These are phyloP conservation scores for Berkeleyomyces rouxiae DNA, from an alignment of 2,329 filamentous ascomycete species.

Conservation along the genomic window DNA sequence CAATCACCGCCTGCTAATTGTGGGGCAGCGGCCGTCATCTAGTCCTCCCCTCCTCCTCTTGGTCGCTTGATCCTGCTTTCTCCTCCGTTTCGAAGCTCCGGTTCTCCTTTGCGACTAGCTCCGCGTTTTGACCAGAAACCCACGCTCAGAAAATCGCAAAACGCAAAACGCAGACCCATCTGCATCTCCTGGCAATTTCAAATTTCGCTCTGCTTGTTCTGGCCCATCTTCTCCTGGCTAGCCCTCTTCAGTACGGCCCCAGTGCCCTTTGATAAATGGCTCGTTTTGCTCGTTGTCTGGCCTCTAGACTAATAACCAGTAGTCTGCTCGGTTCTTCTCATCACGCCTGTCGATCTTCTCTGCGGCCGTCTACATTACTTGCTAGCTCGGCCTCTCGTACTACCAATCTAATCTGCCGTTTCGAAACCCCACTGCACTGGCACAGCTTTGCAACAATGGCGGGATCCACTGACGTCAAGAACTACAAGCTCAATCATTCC, in stretches of 20 bases:
- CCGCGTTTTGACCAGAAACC: background rate
- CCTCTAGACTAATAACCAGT: background rate
- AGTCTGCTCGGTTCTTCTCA: constrained; percentile 1
- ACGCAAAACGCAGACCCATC: background rate
- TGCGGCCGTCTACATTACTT: background rate
- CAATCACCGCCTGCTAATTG: background rate
- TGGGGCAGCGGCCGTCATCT: background rate
- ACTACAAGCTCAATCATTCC: constrained; percentile 77
- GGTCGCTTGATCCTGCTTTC: background rate
- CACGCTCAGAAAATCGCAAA: background rate
- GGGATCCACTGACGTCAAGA: constrained; percentile 52
- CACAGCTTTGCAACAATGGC: constrained; percentile 36
- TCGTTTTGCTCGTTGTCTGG: background rate
- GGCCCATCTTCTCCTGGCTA: background rate
- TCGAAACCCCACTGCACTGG: background rate
- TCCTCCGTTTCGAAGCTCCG: background rate
- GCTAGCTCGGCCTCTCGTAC: background rate
- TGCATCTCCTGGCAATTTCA: background rate
- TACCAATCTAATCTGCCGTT: background rate
- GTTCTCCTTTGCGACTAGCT: background rate
- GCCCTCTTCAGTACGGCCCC: background rate
- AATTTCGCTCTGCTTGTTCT: background rate
- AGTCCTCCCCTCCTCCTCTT: background rate
- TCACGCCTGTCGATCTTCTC: background rate
- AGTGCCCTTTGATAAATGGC: background rate